Conservation (phyloP, 2,329 filamentous ascomycete species). For the Pseudogymnoascus sp. region DNA sequence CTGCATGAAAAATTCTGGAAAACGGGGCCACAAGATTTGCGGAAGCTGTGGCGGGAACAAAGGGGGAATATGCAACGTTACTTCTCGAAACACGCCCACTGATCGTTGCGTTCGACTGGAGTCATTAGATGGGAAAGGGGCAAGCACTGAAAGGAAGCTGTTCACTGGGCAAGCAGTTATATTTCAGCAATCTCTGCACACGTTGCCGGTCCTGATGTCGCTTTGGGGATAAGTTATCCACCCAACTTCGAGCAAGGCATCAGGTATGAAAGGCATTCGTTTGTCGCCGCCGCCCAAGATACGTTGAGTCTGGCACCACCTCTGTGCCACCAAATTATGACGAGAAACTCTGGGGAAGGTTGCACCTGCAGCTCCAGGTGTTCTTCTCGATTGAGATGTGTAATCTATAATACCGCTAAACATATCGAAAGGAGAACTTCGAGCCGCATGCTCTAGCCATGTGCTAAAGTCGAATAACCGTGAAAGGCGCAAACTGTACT, state of each 20-base stretch:
- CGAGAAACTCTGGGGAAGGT: background rate
- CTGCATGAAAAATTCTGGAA: conserved; percentile 36
- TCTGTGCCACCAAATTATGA: background rate
- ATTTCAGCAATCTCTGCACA: background rate
- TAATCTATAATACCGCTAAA: background rate
- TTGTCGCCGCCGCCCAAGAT: background rate
- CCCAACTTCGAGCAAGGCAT: background rate
- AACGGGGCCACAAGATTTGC: conserved; percentile 20
- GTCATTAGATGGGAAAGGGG: too few species aligned
- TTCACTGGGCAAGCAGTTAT: background rate
- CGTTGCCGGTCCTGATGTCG: background rate
- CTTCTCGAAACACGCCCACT: background rate
- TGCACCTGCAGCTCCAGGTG: background rate
- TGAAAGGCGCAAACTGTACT: background rate
- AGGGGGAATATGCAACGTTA: conserved; percentile 7
- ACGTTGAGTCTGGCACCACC: background rate
- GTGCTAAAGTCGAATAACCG: background rate
- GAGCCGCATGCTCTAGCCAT: background rate
- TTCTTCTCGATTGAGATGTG: background rate
- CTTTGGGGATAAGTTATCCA: background rate
- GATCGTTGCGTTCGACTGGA: background rate
- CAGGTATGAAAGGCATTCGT: background rate
- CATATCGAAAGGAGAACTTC: background rate
- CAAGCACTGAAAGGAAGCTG: background rate
- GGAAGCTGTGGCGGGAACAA: conserved; percentile 13